Conservation (phyloP, 139 green algal species). For the Coelastrella sp. region DNA sequence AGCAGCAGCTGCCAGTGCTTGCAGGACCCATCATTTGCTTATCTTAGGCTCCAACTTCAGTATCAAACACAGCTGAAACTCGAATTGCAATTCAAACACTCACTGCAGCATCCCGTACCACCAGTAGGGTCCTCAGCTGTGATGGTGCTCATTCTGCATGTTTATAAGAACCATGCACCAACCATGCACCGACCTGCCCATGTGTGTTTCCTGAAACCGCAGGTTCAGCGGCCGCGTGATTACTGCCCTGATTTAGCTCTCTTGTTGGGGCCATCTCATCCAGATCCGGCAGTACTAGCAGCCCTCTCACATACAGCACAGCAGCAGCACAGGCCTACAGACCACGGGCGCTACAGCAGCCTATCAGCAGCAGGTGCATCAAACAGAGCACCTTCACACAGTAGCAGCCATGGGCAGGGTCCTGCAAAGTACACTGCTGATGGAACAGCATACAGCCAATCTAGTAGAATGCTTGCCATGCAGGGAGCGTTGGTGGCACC, state of each 20-base stretch:
- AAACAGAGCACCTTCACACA: background rate
- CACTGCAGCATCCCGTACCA: background rate
- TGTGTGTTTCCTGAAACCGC: background rate
- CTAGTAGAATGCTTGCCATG: background rate
- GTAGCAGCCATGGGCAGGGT: background rate
- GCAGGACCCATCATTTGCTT: background rate
- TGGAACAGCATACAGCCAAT: background rate
- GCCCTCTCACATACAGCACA: background rate
- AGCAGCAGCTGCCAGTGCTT: background rate
- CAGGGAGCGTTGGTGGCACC: slow-evolving; percentile 10
- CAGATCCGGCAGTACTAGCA: slow-evolving; percentile 23
- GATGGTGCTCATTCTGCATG: background rate
- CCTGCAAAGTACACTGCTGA: background rate
- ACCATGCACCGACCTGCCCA: background rate
- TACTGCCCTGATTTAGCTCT: background rate
- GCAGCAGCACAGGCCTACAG: background rate
- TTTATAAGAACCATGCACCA: background rate
- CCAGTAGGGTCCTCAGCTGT: background rate
- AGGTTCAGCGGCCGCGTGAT: slow-evolving; percentile 9
- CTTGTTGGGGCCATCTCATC: slow-evolving; percentile 1
- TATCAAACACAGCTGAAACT: background rate
- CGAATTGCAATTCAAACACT: background rate
- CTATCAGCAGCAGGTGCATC: background rate
- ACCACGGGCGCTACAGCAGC: background rate
- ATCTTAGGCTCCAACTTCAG: background rate